Conservation (phyloP, 169 alveolate species). For the Plasmodium blacklocki region DNA sequence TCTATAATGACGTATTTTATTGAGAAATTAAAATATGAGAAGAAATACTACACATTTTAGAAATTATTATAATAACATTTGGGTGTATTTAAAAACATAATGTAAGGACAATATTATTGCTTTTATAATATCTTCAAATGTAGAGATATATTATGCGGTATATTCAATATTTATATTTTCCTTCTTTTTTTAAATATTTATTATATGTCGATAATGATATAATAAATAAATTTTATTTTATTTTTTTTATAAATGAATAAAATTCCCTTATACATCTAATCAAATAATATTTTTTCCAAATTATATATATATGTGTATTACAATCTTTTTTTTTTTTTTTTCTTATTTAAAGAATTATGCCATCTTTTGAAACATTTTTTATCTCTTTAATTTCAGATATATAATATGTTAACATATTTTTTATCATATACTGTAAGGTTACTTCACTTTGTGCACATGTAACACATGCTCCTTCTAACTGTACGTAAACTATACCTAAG, state of each 20-base stretch:
- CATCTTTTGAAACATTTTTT: slow-evolving; percentile 72
- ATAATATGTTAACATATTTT: slow-evolving; percentile 85
- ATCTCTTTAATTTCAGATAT: slow-evolving; percentile 82
- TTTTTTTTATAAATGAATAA: no score
- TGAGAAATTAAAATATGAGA: no score
- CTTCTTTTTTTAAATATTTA: background rate
- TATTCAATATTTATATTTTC: background rate
- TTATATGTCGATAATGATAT: no score
- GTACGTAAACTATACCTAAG: slow-evolving; percentile 83
- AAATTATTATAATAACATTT: no score
- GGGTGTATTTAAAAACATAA: no score
- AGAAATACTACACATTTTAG: no score
- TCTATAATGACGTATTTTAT: no score
- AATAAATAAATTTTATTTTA: no score
- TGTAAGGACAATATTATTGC: no score
- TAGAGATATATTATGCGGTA: no score
- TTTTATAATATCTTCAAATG: no score
- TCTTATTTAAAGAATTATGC: slow-evolving; percentile 43
- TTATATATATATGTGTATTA: background rate
- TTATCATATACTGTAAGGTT: slow-evolving; percentile 86
- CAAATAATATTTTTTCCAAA: background rate
- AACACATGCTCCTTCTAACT: slow-evolving; percentile 86
- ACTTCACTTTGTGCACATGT: slow-evolving; percentile 86
- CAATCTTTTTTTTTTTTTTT: background rate
- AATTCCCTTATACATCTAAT: no score